A percentile compares a stretch with the other conserved stretches of the same genome.
phyloP scores from a whole-genome alignment of 2,329 filamentous ascomycete genomes.

The Blumeria hordei region DNA sequence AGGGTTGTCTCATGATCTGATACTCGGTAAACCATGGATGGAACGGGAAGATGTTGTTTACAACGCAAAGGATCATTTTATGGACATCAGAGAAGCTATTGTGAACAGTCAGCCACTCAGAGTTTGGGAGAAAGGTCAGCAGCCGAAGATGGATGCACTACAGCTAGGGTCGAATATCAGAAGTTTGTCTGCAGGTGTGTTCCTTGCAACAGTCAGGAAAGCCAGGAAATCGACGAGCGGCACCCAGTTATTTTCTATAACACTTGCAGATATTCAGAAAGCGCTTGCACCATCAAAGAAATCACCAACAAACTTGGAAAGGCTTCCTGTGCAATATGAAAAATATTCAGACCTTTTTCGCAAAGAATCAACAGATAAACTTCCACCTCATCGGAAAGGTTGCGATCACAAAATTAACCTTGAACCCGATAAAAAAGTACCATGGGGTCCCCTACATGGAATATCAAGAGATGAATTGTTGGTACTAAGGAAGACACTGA shows the following conservation, averaged over 20 bases:
- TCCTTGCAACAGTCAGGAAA: not conserved
- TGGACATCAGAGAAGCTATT: not conserved
- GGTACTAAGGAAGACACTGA: not conserved
- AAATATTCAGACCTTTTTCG: not conserved
- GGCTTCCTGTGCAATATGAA: not conserved
- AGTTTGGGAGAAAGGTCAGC: not conserved
- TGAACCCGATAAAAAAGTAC: not conserved
- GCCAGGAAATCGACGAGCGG: not conserved
- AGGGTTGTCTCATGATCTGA: not conserved
- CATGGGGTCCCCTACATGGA: not conserved
- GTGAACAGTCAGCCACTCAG: not conserved
- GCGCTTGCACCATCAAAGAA: not conserved
- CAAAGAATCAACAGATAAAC: not conserved
- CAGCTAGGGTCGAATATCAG: too few species aligned
- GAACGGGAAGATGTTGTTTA: not conserved
- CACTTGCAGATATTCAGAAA: conserved; percentile 1
- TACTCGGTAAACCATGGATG: not conserved
- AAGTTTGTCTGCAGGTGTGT: not conserved
- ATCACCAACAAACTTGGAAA: not conserved
- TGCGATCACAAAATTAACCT: not conserved
- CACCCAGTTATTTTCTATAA: not conserved
- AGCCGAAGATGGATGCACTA: too few species aligned
- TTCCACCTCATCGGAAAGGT: not conserved
- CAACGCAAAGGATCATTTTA: not conserved
- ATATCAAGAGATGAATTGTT: not conserved